Evolutionary conservation across 805 yeast genomes (phyloP).

Genomic region (Ogataea wickerhamii): DNA sequence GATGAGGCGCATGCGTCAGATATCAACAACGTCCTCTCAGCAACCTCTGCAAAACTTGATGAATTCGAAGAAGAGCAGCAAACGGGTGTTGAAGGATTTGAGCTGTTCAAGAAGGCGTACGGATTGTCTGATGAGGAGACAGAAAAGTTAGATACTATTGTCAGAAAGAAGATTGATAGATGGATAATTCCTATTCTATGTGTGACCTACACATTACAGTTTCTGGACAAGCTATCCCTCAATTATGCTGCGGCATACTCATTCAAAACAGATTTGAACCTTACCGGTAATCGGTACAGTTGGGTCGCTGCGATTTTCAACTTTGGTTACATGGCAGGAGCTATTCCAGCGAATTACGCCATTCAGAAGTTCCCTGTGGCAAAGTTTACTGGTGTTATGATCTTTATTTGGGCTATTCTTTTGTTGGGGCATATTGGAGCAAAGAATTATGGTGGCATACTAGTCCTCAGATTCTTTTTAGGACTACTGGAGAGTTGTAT

Average conservation of each 20-base stretch:
- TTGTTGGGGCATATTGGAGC: constrained; percentile 47
- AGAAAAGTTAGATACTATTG: constrained; percentile 5
- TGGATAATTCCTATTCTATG: constrained; percentile 48
- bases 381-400: constrained; percentile 34
- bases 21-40: background rate
- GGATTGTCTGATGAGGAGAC: constrained; percentile 6
- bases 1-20: constrained; percentile 1
- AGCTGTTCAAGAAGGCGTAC: constrained; percentile 4
- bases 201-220: constrained; percentile 33
- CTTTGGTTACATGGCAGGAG: constrained; percentile 52
- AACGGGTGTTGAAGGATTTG: constrained; percentile 7
- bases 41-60: background rate
- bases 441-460: constrained; percentile 40
- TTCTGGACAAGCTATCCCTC: constrained; percentile 37
- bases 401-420: constrained; percentile 48
- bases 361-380: constrained; percentile 36
- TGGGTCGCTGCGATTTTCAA: constrained; percentile 47
- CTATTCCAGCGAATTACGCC: constrained; percentile 41
- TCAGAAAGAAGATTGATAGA: constrained; percentile 44
- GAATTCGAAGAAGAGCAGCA: constrained; percentile 1
- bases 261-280: constrained; percentile 33
- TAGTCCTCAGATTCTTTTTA: constrained; percentile 43
- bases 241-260: constrained; percentile 42
- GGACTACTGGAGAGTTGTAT: constrained; percentile 39
- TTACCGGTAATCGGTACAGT: constrained; percentile 40